phyloP scores from a whole-genome alignment of 129 eudicot species.

The Pseudognaphalium luteoalbum region DNA sequence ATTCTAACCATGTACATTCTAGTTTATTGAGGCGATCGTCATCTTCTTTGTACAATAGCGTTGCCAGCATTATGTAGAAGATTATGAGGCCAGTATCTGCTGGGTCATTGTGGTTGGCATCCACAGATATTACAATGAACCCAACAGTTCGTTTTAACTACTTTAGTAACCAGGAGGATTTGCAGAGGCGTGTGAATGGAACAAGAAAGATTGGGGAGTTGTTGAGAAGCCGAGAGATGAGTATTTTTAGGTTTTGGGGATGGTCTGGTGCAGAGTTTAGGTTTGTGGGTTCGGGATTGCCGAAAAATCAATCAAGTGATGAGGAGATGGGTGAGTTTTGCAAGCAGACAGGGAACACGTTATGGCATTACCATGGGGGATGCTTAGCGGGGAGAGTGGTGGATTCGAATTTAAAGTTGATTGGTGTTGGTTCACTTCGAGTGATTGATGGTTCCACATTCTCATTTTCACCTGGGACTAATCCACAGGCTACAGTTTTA shows the following conservation, averaged over 20 bases:
- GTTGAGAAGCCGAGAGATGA: slow-evolving; percentile 60
- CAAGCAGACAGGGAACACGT: slow-evolving; percentile 73
- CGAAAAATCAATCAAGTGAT: slow-evolving; percentile 53
- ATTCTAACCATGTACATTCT: slow-evolving; percentile 43
- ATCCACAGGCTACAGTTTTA: slow-evolving; percentile 88
- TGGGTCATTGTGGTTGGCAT: slow-evolving; percentile 68
- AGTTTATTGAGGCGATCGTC: slow-evolving; percentile 44
- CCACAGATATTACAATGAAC: slow-evolving; percentile 64
- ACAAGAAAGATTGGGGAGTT: slow-evolving; percentile 59
- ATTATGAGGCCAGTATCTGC: slow-evolving; percentile 64
- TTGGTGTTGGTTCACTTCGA: slow-evolving; percentile 65
- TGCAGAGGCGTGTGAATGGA: slow-evolving; percentile 72
- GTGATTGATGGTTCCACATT: slow-evolving; percentile 83
- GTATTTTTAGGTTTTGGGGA: slow-evolving; percentile 50
- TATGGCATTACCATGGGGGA: slow-evolving; percentile 99
- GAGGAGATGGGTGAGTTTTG: slow-evolving; percentile 61
- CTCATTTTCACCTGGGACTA: slow-evolving; percentile 81
- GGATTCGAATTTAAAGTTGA: slow-evolving; percentile 56
- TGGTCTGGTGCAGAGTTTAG: slow-evolving; percentile 67
- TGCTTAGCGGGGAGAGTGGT: slow-evolving; percentile 83
- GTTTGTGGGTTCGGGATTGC: slow-evolving; percentile 62
- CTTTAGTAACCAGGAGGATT: slow-evolving; percentile 63
- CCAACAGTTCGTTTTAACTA: slow-evolving; percentile 82
- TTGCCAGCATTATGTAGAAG: slow-evolving; percentile 85
- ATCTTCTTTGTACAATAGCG: slow-evolving; percentile 55